phyloP scores from a whole-genome alignment of 441 rosid species.

The Populus hybrid region DNA sequence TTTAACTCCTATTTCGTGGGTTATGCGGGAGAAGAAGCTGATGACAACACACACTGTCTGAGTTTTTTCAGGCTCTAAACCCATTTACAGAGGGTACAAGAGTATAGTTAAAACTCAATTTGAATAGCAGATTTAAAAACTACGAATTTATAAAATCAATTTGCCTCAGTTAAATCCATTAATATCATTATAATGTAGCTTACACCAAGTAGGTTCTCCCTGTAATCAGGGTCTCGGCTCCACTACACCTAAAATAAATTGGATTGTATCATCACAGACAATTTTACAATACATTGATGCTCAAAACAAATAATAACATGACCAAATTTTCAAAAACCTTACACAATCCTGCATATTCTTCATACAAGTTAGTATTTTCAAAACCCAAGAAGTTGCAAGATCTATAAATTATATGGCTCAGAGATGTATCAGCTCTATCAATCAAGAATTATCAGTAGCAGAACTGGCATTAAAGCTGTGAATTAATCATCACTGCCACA shows the following conservation, averaged over 20 bases:
- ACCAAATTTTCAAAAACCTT: background rate
- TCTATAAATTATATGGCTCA: constrained; percentile 40
- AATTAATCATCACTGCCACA: constrained; percentile 56
- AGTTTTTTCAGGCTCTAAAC: constrained; percentile 26
- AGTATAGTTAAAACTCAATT: constrained; percentile 46
- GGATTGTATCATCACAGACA: constrained; percentile 45
- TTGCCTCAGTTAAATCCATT: constrained; percentile 42
- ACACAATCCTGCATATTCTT: background rate
- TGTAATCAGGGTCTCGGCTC: constrained; percentile 54
- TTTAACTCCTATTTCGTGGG: constrained; percentile 16
- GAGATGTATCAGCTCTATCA: constrained; percentile 62
- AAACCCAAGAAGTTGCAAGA: constrained; percentile 3
- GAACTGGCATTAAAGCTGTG: constrained; percentile 89
- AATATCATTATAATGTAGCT: constrained; percentile 42
- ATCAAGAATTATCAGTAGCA: constrained; percentile 95
- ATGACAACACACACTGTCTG: constrained; percentile 21
- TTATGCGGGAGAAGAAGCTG: constrained; percentile 16
- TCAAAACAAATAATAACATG: background rate
- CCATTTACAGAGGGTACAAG: constrained; percentile 4
- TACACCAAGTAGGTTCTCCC: constrained; percentile 70
- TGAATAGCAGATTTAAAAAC: background rate
- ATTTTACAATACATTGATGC: background rate
- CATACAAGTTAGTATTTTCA: too few species aligned
- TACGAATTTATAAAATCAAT: background rate
- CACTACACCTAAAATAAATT: constrained; percentile 43